Evolutionary conservation across 2,329 filamentous ascomycete genomes (phyloP), one percentile per base, ranked within the genome.

Genomic region (Boeremia lycopersici): DNA sequence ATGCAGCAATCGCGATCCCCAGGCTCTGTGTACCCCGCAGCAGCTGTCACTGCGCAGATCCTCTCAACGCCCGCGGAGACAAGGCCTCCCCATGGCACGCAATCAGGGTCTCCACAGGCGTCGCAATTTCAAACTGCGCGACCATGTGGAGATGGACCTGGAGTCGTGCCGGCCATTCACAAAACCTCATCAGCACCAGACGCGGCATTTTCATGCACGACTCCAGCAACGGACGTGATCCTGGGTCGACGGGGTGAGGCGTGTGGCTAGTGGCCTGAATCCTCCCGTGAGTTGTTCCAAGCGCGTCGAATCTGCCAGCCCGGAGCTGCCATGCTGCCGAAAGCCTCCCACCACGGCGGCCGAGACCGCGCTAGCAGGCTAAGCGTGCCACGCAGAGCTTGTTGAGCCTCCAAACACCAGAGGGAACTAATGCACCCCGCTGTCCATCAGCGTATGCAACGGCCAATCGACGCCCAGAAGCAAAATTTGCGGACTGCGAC

Each of bases 381-480:
- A 65, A 63, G 62, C 57, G 51, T 49, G 60, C 57, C 44, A 60
- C 45, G 53, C 54, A 56, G 50, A 51, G 56, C 63, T 65, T 69
- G 64, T 68, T 65, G 62, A 68, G 64, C 63, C 64, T 64, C 64
- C 59, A 42, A 44, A 42, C 53, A 46, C 31, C 35, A 26, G 26
- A 46, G 60, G 57, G 56, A 57, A 50, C 65, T 67, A 65, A 68
- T 64, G 62, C 58, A 67, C 64, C 63, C 67, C 64, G 59, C 65
- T 49, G 51, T 59, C 58, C 43, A 47, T 58, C 53, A 47, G 30
- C 45, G 46, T n/a, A 26, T 31, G 30, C 42, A 51, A 45, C 50
- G 17, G 43, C 57, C 57, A 53, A 60, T 52, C 31, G 30, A 47
- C 31, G 64, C 48, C 67, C 60, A 67, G 67, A 66, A 53, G 59